A percentile compares a stretch with the other conserved stretches of the same genome.
Evolutionary conservation across 2,329 filamentous ascomycete species (phyloP).

Genomic region (Verticillium nonalfalfae): DNA sequence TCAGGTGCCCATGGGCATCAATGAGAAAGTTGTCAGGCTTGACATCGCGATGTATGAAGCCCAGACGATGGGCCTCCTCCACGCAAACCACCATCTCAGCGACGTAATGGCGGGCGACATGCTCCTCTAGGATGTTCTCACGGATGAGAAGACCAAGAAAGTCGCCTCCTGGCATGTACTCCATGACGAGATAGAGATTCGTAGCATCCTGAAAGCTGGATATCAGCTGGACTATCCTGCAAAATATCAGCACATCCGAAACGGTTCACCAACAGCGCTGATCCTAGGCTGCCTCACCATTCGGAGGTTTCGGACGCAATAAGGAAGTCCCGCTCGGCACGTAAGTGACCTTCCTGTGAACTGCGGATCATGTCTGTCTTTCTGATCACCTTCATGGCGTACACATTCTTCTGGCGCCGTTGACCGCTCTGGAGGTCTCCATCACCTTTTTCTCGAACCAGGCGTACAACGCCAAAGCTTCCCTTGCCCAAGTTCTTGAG

Average conservation of each 20-base stretch:
- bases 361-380: slow-evolving; percentile 91
- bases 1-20: slow-evolving; percentile 79
- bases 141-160: slow-evolving; percentile 83
- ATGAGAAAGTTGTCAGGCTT: slow-evolving; percentile 98
- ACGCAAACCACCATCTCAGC: slow-evolving; percentile 96
- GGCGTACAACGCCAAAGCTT: slow-evolving; percentile 85
- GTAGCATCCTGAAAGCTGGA: slow-evolving; percentile 82
- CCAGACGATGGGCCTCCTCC: slow-evolving; percentile 81
- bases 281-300: slow-evolving; percentile 44
- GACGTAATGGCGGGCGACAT: slow-evolving; percentile 76
- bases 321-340: slow-evolving; percentile 87
- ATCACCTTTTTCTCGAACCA: slow-evolving; percentile 61
- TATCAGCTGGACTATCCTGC: slow-evolving; percentile 77
- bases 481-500: slow-evolving; percentile 84
- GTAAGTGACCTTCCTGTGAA: slow-evolving; percentile 85
- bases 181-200: slow-evolving; percentile 91
- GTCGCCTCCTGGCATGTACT: slow-evolving; percentile 96
- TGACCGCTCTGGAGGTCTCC: background rate
- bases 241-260: background rate
- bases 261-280: too few relatives aligned
- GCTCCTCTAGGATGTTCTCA: slow-evolving; percentile 75
- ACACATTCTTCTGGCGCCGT: slow-evolving; percentile 48
- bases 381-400: slow-evolving; percentile 94
- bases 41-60: slow-evolving; percentile 91
- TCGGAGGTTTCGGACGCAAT: slow-evolving; percentile 81